Evolutionary conservation across 805 yeast species (phyloP), one percentile per base, ranked within the genome.

Genomic region (Candida ponderosae): DNA sequence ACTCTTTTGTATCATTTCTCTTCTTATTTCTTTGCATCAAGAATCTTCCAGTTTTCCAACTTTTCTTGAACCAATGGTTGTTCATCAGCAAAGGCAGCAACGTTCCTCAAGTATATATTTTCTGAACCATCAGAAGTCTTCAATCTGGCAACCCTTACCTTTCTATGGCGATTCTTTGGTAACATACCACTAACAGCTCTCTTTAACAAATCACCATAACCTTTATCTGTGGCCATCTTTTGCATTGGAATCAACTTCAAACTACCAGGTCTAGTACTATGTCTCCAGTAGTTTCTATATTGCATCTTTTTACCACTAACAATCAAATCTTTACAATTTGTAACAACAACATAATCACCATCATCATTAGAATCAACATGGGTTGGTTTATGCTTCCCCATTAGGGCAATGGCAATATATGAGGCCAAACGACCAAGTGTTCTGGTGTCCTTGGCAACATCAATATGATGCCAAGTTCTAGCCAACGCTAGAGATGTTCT

Each of bases 361-460:
- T 80, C 77, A 63, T 93, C 99, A 57, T 82, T 54, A 8, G 81
- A 72, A 21, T 75, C 76, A 51, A 88, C 86, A 46, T 64, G 81
- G 0, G 87, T 74, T 4, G 99, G 99, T 67, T 93, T 93, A 65
- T 93, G 97, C 60, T 93, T 93, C n/a, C 99, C 99, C 63, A 85
- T 87, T 31, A 93, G 70, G 0, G 93, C 79, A 23, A 78, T 68
- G 19, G 98, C 97, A 39, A 93, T 88, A 40, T 80, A 72, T 1
- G 95, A 70, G 4, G 99, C 97, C 40, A 93, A 60, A 56, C 97
- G 81, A 56, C 99, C 99, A 34, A 93, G 62, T 0, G 97, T 80
- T 53, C 98, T 75, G 28, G 68, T 63, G 38, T 93, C 98, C 34
- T 76, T 70, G 13, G 95, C 85, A 27, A 87, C 73, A 57, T 94